Base-by-base conservation (phyloP, 345 rosid species). In the Dipteronia sinensis region DNA sequence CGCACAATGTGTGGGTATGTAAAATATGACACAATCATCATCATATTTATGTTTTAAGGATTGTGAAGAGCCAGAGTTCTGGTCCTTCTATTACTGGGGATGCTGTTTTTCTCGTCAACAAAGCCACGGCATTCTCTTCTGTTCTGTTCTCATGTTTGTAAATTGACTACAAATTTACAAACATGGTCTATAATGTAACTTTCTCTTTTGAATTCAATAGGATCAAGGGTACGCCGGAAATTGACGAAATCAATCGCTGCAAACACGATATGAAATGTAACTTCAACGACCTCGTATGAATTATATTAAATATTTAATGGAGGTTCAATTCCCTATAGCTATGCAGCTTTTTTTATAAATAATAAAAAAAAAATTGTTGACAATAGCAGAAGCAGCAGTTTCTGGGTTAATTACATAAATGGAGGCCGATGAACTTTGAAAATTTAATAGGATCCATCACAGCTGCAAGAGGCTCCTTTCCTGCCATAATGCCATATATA, bases 31-130 rank as follows among this genome's bases (percentile, higher is more conserved):
- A n/a, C n/a, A n/a, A n/a, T n/a, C n/a, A n/a, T n/a, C n/a, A n/a
- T n/a, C n/a, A n/a, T n/a, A n/a, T n/a, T n/a, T n/a, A n/a, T n/a
- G n/a, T n/a, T n/a, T n/a, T n/a, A n/a, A 88, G 91, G 84, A 92
- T 93, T 66, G 87, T 88, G 70, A 92, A 88, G 82, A 82, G 64
- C 72, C 92, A 85, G 23, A 84, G 83, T 56, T 73, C 82, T 20
- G 81, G 78, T 55, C 72, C 81, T 78, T 76, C 76, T 27, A 58
- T 90, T 5, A 76, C 83, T 73, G 86, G 84, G 72, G 98, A 93
- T 59, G 94, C 91, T 16, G 91, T 89, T 6, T 92, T 91, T 74
- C 84, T 95, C 51, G 91, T 92, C 82, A 92, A 92, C 66, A 92
- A 90, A 85, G 98, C 97, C 62, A 84, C 91, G 88, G 97, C 93